Base-by-base conservation (phyloP, 23 red algal species). In the Agarophyton chilense region DNA sequence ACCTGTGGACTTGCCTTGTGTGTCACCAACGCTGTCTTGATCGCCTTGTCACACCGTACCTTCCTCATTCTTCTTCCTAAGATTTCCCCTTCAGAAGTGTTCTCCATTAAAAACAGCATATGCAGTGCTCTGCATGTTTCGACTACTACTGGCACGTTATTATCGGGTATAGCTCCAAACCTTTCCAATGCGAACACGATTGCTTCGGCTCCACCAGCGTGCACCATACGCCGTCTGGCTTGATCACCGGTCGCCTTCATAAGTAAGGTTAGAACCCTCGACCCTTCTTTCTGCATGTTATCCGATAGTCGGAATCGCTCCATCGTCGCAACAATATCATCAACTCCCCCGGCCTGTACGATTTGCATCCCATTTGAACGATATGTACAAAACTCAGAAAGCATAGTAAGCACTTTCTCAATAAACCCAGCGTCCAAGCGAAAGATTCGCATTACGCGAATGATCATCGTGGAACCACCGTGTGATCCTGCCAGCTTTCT, bases 381-480 rank as follows among this genome's bases (percentile, higher is more conserved):
- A 57, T 73, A 81, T 45, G 88, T 82, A 72, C 88, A 91, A 74
- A 91, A 82, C 32, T 91, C 76, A 21, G 88, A 67, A 35, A 91
- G 76, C 31, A 63, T 91, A 21, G 77, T 63, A 25, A 91, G 51
- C 0, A 53, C 57, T 41, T 82, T 81, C 29, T 91, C 76, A 47
- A 91, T 82, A 66, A 91, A 91, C 14, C 82, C 88, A 10, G 88
- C 33, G 53, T 91, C 88, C 33, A 91, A 76, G 4, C 88, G 88
- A 50, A 91, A 91, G 51, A 91, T 91, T n/a, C 88, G 75, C 74
- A 91, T 81, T 24, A 76, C 58, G 12, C 88, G 88, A 91, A 91
- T 81, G 40, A 91, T 91, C 76, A 91, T 81, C 7, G 88, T 56
- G 33, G 54, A 77, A 19, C 88, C 88, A 49, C 86, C 86, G 18